Evolutionary conservation across 805 yeast species (phyloP).

Genomic region (Phaffomyces opuntiae): DNA sequence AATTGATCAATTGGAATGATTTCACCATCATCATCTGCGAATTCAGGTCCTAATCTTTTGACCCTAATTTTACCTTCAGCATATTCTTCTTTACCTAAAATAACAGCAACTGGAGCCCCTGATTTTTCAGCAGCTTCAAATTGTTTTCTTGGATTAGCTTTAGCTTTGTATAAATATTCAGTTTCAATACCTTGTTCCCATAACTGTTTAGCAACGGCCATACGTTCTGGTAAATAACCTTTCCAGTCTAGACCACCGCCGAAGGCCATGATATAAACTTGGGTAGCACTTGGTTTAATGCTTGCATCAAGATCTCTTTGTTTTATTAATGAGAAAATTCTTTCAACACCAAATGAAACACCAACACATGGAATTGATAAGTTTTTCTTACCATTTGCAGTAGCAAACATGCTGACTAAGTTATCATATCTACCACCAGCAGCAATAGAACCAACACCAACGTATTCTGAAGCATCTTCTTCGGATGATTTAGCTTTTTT

Average conservation of each 20-base stretch:
- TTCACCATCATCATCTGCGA: constrained; percentile 81
- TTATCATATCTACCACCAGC: constrained; percentile 99
- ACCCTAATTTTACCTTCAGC: constrained; percentile 72
- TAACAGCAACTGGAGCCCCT: constrained; percentile 86
- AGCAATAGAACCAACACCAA: constrained; percentile 97
- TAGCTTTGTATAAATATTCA: constrained; percentile 86
- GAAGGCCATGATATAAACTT: constrained; percentile 94
- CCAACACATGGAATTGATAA: constrained; percentile 94
- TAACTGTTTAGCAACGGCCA: constrained; percentile 71
- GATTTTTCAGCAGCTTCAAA: constrained; percentile 96
- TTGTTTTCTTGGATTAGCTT: constrained; percentile 93
- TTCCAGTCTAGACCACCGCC: constrained; percentile 98
- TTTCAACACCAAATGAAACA: constrained; percentile 93
- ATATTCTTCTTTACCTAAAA: constrained; percentile 91
- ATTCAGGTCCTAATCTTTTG: constrained; percentile 85
- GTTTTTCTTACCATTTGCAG: constrained; percentile 71
- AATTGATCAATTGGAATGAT: constrained; percentile 58
- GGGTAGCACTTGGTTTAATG: constrained; percentile 80
- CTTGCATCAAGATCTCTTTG: constrained; percentile 54
- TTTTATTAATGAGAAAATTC: constrained; percentile 84
- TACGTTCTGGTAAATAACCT: constrained; percentile 88
- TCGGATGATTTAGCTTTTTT: constrained; percentile 33
- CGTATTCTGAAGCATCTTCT: constrained; percentile 93
- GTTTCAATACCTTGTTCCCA: constrained; percentile 89
- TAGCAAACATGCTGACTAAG: constrained; percentile 92